Evolutionary conservation across 192 early-diverging fungal genomes (phyloP).

Genomic region (Backusella macrospora): DNA sequence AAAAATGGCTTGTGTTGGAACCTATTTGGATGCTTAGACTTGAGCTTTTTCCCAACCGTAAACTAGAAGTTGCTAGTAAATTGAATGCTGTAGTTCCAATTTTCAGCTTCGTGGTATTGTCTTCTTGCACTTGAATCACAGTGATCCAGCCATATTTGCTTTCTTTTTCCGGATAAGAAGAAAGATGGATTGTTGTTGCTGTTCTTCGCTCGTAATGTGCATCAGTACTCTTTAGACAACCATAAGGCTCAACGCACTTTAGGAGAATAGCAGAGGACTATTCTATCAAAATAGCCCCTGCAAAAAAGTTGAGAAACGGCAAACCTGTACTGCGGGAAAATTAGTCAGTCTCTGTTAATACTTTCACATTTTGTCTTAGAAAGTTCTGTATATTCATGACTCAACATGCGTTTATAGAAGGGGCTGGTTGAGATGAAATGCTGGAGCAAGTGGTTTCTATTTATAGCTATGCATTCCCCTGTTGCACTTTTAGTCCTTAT

Average conservation of each 20-base stretch:
- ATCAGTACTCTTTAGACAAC: slow-evolving; percentile 15
- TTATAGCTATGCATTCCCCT: not conserved
- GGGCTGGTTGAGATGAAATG: not conserved
- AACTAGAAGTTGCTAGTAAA: not conserved
- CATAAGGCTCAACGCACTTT: not conserved
- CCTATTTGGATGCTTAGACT: too few species aligned
- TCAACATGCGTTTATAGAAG: not conserved
- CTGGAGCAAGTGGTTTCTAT: not conserved
- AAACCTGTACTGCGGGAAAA: not conserved
- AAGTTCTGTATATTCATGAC: slow-evolving; percentile 13
- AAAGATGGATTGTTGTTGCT: slow-evolving; percentile 3
- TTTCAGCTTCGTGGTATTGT: not conserved
- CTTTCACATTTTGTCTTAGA: not conserved
- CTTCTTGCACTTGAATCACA: slow-evolving; percentile 1
- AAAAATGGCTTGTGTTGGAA: too few species aligned
- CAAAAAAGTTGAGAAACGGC: not conserved
- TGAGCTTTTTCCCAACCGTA: too few species aligned
- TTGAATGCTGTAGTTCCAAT: not conserved
- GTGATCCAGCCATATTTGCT: slow-evolving; percentile 11
- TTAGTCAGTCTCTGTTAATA: slow-evolving; percentile 3
- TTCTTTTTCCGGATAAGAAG: slow-evolving; percentile 13
- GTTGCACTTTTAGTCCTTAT: not conserved
- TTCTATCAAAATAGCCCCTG: not conserved
- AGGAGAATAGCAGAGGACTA: not conserved
- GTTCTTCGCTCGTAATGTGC: slow-evolving; percentile 4